phyloP scores from a whole-genome alignment of 2,329 filamentous ascomycete genomes.

The Leptographium flavum region DNA sequence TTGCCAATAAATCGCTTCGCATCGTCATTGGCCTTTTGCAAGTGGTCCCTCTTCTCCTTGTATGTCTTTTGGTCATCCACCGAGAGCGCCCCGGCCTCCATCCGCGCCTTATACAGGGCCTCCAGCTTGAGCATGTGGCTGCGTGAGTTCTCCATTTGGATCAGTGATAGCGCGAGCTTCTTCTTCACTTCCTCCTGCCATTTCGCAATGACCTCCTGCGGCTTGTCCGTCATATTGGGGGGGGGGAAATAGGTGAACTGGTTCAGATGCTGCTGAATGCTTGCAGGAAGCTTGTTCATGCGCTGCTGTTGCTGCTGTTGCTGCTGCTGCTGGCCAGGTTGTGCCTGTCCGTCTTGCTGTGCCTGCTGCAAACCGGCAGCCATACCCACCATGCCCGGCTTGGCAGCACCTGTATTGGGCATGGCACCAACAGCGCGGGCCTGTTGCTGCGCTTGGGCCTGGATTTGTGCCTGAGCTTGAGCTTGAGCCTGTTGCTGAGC shows the following conservation, averaged over 20 bases:
- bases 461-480: neutral
- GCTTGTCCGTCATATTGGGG: slow-evolving; percentile 25
- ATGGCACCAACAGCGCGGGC: slow-evolving; percentile 4
- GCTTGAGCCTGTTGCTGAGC: slow-evolving; percentile 5
- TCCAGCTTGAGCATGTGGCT: slow-evolving; percentile 28
- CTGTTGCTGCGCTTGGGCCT: slow-evolving; percentile 2
- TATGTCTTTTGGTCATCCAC: slow-evolving; percentile 32
- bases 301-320: slow-evolving; percentile 7
- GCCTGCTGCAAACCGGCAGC: slow-evolving; percentile 7
- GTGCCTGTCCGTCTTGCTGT: slow-evolving; percentile 6
- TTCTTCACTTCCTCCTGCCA: slow-evolving; percentile 34
- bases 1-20: slow-evolving; percentile 32
- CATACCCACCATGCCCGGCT: slow-evolving; percentile 6
- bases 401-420: slow-evolving; percentile 3
- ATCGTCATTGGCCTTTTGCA: slow-evolving; percentile 30
- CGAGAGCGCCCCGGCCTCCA: slow-evolving; percentile 26
- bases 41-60: slow-evolving; percentile 27
- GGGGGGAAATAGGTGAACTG: slow-evolving; percentile 33
- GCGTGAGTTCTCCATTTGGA: slow-evolving; percentile 33
- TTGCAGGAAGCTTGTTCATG: slow-evolving; percentile 20
- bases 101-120: slow-evolving; percentile 25
- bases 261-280: slow-evolving; percentile 31
- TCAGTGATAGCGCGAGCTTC: slow-evolving; percentile 31
- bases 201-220: slow-evolving; percentile 27
- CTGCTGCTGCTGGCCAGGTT: slow-evolving; percentile 6